These are phyloP conservation scores for Kwoniella sp. DNA, from an alignment of 768 basidiomycete genomes.

Conservation along the genomic window DNA sequence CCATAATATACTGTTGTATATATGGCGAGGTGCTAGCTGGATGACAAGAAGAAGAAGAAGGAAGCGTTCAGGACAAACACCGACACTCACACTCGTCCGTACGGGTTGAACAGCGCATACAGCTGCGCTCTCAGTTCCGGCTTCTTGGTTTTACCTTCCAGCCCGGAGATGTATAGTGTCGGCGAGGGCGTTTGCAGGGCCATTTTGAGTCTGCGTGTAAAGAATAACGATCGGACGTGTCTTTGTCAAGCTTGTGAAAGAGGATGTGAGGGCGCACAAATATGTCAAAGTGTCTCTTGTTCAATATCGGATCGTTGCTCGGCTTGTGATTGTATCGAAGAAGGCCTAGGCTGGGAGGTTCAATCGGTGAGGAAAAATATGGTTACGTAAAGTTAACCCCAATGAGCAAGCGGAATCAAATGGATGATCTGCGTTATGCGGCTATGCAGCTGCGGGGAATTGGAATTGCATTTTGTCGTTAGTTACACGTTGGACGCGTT, in stretches of 20 bases:
- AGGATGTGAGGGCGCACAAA: too few species aligned
- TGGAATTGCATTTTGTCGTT: too few species aligned
- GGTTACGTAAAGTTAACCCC: slow-evolving; percentile 6
- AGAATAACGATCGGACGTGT: background rate
- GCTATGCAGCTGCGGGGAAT: too few species aligned
- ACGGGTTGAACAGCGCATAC: slow-evolving; percentile 85
- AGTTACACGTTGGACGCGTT: too few species aligned
- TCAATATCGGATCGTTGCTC: background rate
- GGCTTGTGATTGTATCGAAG: background rate
- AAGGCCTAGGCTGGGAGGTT: background rate
- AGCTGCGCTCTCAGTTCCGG: slow-evolving; percentile 79
- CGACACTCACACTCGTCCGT: slow-evolving; percentile 70
- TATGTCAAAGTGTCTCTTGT: too few species aligned
- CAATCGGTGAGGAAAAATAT: background rate
- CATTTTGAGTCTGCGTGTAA: slow-evolving; percentile 29
- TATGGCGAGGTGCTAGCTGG: slow-evolving; percentile 6
- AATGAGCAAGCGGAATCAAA: slow-evolving; percentile 16
- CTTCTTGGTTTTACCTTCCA: slow-evolving; percentile 90
- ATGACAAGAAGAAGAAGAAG: background rate
- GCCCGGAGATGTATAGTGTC: slow-evolving; percentile 88
- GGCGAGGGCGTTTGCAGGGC: slow-evolving; percentile 64
- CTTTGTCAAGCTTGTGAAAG: too few species aligned
- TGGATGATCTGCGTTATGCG: background rate
- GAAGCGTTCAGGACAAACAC: background rate
- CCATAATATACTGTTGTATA: background rate